Conservation (phyloP, 140 eudicot species). For the Flaveria floridana region DNA sequence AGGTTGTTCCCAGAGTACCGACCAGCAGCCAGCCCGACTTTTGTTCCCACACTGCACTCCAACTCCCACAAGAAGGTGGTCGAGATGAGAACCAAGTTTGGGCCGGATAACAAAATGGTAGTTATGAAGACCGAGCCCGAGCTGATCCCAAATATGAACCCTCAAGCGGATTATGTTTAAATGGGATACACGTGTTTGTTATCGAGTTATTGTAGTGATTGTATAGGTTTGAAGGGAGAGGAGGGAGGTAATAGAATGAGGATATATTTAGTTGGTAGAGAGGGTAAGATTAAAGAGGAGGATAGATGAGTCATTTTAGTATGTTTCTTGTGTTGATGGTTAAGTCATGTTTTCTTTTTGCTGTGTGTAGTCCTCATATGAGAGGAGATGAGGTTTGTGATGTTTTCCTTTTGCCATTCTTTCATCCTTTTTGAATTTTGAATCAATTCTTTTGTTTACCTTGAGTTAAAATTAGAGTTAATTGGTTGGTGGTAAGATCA, state of each 20-base stretch:
- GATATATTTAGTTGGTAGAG: conserved; percentile 39
- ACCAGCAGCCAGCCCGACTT: conserved; percentile 98
- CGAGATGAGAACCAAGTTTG: conserved; percentile 77
- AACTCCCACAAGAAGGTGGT: conserved; percentile 95
- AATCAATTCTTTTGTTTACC: neutral
- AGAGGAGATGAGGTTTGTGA: conserved; percentile 19
- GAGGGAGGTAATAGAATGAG: conserved; percentile 12
- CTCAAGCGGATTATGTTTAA: conserved; percentile 30
- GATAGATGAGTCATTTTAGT: conserved; percentile 24
- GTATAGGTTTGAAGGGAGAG: conserved; percentile 39
- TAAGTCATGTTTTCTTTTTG: conserved; percentile 33
- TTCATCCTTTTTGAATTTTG: conserved; percentile 18
- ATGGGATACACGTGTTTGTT: conserved; percentile 18
- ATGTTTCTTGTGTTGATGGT: conserved; percentile 32
- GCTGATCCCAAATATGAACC: conserved; percentile 39
- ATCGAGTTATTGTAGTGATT: conserved; percentile 36
- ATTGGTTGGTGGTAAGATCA: neutral
- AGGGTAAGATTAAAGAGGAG: conserved; percentile 15
- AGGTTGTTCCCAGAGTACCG: conserved; percentile 92
- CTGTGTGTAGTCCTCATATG: conserved; percentile 27
- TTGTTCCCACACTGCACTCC: conserved; percentile 81
- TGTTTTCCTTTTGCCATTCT: neutral
- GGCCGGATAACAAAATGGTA: conserved; percentile 27
- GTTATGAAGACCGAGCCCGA: conserved; percentile 14
- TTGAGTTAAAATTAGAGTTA: neutral